Evolutionary conservation across 306 rosid genomes (phyloP).

Genomic region (Macrotyloma uniflorum): DNA sequence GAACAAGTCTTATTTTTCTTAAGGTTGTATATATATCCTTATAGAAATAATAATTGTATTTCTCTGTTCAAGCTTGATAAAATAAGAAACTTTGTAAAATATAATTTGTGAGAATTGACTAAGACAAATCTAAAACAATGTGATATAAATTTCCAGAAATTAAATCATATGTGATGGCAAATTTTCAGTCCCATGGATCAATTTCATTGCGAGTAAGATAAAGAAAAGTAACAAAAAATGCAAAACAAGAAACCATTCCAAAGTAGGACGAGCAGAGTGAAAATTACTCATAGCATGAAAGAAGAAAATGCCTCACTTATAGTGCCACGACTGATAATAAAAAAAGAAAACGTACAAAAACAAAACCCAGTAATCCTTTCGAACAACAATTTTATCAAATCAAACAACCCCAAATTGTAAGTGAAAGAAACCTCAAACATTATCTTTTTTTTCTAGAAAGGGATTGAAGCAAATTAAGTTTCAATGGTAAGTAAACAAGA

Average conservation of each 20-base stretch:
- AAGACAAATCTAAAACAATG: constrained; percentile 15
- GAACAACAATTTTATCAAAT: constrained; percentile 6
- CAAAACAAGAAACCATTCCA: constrained; percentile 11
- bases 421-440: not conserved
- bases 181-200: constrained; percentile 8
- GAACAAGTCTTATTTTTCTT: not conserved
- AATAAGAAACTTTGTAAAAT: not conserved
- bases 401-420: constrained; percentile 1
- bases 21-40: not conserved
- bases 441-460: not conserved
- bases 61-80: not conserved
- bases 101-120: not conserved
- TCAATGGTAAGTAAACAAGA: constrained; percentile 22
- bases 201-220: not conserved
- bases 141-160: not conserved
- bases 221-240: constrained; percentile 14
- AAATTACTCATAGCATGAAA: constrained; percentile 26
- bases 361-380: not conserved
- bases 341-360: not conserved
- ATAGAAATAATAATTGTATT: not conserved
- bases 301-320: constrained; percentile 21
- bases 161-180: constrained; percentile 1
- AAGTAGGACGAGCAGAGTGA: constrained; percentile 11
- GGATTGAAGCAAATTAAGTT: not conserved
- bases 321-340: constrained; percentile 1